These are phyloP conservation scores for Xylariomycetidae sp. DNA, from an alignment of 2,329 filamentous ascomycete species.

Conservation along the genomic window DNA sequence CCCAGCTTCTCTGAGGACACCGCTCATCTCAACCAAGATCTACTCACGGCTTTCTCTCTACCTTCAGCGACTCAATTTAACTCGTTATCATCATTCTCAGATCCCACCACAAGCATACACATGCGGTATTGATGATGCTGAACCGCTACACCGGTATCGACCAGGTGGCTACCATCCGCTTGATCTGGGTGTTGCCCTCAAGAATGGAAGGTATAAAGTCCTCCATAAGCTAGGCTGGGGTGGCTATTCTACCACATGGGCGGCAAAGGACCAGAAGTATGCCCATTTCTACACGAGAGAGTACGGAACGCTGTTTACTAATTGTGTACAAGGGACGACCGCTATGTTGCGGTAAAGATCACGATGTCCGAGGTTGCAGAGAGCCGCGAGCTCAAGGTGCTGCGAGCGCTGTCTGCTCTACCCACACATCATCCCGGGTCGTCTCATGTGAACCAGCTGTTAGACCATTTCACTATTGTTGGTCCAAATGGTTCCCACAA, in stretches of 20 bases:
- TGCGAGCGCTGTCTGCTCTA: constrained; percentile 3
- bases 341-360: constrained; percentile 9
- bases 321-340: background rate
- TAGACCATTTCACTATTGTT: constrained; percentile 6
- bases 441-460: constrained; percentile 4
- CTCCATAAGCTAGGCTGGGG: constrained; percentile 16
- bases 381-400: constrained; percentile 1
- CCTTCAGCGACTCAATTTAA: too few relatives aligned
- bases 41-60: too few relatives aligned
- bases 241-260: constrained; percentile 11
- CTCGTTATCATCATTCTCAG: too few relatives aligned
- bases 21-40: too few relatives aligned
- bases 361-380: constrained; percentile 1
- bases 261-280: constrained; percentile 5
- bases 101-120: background rate
- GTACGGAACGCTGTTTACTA: too few relatives aligned
- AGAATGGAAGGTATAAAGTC: constrained; percentile 10
- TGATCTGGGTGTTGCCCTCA: constrained; percentile 11
- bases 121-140: constrained; percentile 6
- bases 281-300: too few relatives aligned
- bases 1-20: too few relatives aligned
- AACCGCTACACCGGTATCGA: constrained; percentile 5
- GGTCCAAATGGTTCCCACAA: constrained; percentile 7
- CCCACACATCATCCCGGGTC: background rate
- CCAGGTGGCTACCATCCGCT: constrained; percentile 15